Evolutionary conservation across 441 rosid species (phyloP).

Genomic region (Capsella rubella): DNA sequence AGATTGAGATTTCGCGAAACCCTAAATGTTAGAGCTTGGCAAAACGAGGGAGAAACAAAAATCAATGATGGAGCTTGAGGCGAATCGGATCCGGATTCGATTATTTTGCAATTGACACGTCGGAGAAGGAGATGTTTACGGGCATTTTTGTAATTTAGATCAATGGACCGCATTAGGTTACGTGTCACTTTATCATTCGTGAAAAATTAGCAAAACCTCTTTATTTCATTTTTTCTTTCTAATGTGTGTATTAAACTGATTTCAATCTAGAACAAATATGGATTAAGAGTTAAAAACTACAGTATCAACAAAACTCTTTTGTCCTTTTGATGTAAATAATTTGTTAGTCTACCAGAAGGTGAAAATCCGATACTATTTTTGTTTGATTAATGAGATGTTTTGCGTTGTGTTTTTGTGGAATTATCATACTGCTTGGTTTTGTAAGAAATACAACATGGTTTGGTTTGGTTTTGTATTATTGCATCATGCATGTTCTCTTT

Average conservation of each 20-base stretch:
- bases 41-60: background rate
- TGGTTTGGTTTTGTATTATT: background rate
- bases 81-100: conserved; percentile 29
- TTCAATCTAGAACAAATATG: too few species aligned
- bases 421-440: background rate
- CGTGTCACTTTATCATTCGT: background rate
- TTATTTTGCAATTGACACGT: background rate
- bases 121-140: conserved; percentile 5
- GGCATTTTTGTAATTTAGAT: background rate
- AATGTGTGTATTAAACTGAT: too few species aligned
- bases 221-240: too few species aligned
- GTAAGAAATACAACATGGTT: too few species aligned
- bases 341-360: background rate
- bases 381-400: background rate
- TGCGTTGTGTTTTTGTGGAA: background rate
- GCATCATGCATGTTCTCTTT: background rate
- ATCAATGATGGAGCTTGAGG: background rate
- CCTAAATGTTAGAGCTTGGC: conserved; percentile 19
- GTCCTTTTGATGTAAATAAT: too few species aligned
- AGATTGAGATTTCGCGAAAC: background rate
- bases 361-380: background rate
- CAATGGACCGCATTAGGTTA: conserved; percentile 4
- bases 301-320: too few species aligned
- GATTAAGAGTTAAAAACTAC: too few species aligned
- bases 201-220: too few species aligned